Base-by-base conservation (phyloP, 179 eudicot genomes). In the Beta macrorhiza region DNA sequence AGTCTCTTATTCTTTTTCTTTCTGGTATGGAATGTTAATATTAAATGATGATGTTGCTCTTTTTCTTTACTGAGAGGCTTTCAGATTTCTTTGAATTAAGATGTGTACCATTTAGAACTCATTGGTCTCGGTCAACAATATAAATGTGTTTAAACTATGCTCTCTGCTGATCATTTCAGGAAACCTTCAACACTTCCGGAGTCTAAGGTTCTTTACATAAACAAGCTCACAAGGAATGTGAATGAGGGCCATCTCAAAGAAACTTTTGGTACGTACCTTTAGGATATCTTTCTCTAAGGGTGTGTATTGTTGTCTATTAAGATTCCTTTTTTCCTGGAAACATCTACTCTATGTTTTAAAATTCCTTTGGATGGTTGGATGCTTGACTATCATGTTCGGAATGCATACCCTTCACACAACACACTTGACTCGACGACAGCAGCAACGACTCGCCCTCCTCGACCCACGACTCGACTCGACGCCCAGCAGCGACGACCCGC, bases 161-260 rank as follows among this genome's bases (percentile, higher is more conserved):
- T 15, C 16, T 79, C 22, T 71, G 74, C 56, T 81, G 78, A 45
- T 80, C 79, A 78, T 84, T 81, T 75, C 96, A 94, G 98, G 93
- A 94, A 93, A 86, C 74, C 87, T 51, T 83, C 96, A 42, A 88
- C 96, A 51, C 57, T 87, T 68, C 84, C 87, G 1, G 94, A 94
- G 87, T 93, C 98, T 3, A 92, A 86, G 84, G 94, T 90, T 74
- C 91, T 94, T 80, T 86, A 86, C 82, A 82, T 94, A 22, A 90
- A 90, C 72, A 91, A 91, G 81, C 98, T 96, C 78, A 92, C 92
- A 55, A 89, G 99, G 84, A 96, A 92, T 83, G 98, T 96, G 80
- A 93, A 92, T 75, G 99, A 94, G 84, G 93, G 90, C 75, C 99
- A 96, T 85, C 90, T 96, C n/a, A 94, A 72, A 82, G 99, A 96